Evolutionary conservation across 306 rosid species (phyloP), one percentile per base, ranked within the genome.

Genomic region (Notholithocarpus densiflorus): DNA sequence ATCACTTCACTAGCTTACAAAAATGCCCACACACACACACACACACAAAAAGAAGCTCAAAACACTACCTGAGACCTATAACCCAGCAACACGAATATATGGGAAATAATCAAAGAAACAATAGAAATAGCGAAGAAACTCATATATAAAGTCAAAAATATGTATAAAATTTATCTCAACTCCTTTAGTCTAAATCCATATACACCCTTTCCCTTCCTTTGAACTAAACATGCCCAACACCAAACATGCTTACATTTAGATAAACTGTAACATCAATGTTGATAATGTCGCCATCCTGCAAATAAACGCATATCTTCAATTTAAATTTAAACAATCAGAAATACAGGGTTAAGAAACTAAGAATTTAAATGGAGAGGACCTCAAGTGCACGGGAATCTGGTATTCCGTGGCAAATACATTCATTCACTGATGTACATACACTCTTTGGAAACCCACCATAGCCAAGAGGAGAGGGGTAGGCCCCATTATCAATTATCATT

Each of bases 401-500:
- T 81, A 93, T 93, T 83, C 98, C 97, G 78, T 93, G 99, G 90
- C 97, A 93, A 60, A 93, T 93, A 81, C 98, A 93, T 82, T 95
- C 99, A 84, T 95, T 95, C 80, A 95, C 91, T 64, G 99, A 95
- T 55, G 99, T 95, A 89, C 99, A 93, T 51, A 95, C 96, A 72
- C 99, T 95, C 91, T 95, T 95, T 37, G 97, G 99, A 87, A 95
- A 95, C 64, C 94, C 93, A 76, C 96, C 94, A 61, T 95, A 95
- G 65, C 98, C 99, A 52, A 95, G 93, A 71, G 97, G 99, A 34
- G 99, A 95, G 1, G 98, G 98, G 84, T 93, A 95, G 79, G 99
- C 99, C 53, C 94, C 94, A 32, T 93, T 95, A 65, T 95, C 98
- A 77, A 95, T 59, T 81, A 95, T 91, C 98, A 95, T 95, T 72